Evolutionary conservation across 257 asterid species (phyloP), one percentile per base, ranked within the genome.

Genomic region (Knoxia roxburghii): DNA sequence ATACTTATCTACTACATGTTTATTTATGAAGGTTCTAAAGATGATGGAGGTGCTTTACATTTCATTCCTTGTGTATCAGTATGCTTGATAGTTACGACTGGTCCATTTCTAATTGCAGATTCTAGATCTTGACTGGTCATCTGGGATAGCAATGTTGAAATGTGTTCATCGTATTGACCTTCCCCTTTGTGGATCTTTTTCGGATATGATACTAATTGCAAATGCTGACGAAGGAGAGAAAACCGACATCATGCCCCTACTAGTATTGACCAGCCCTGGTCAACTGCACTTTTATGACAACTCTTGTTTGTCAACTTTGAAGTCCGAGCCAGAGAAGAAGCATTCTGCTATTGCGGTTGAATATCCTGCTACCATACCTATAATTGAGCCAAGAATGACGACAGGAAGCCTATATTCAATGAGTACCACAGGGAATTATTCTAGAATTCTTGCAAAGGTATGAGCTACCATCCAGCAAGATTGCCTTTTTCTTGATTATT

Each of bases 41-140:
- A 65, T 65, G 48, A 1, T 30, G 46, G 7, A 6, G 45, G 59
- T 41, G 41, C 14, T 27, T 20, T 68, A 27, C 20, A n/a, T 27
- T 68, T 55, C 43, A 7, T 30, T 43, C 45, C 30, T 55, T 23
- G 30, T 29, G 32, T 58, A 9, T 26, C 18, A 17, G 17, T 24
- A 30, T 58, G 30, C 23, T 23, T 24, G 35, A 39, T 39, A 48
- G 46, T 49, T 69, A 58, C 32, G 24, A 52, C 15, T 23, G 55
- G 50, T 65, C 4, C 24, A 7, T 59, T 3, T 59, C 33, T 30
- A 26, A 18, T 66, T 50, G 78, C 97, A 94, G 99, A 84, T 94
- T 73, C 90, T 94, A 21, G 86, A 87, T 79, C 94, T 94, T 76
- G 91, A 94, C 77, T 94, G 99, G 97, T 94, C 99, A 67, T 86